phyloP scores from a whole-genome alignment of 192 early-diverging fungal species.

The Kappamyces sp. region DNA sequence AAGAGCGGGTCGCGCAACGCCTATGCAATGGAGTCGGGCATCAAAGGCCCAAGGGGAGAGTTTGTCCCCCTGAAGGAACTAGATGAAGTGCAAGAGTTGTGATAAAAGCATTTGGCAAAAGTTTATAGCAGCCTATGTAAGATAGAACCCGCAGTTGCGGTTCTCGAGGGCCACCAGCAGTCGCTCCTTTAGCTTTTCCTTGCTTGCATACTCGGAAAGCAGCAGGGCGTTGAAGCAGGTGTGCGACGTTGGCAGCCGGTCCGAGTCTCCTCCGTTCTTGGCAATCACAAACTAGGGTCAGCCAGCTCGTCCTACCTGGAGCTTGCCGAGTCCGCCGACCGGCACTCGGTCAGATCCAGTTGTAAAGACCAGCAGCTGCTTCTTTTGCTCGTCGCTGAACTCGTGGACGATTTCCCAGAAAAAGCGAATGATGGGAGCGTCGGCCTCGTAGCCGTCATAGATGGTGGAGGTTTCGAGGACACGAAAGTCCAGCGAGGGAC shows the following conservation, averaged over 20 bases:
- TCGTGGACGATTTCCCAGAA: constrained; percentile 84
- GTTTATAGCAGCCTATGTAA: constrained; percentile 16
- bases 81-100: neutral
- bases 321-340: constrained; percentile 75
- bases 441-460: constrained; percentile 76
- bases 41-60: neutral
- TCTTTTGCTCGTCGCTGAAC: constrained; percentile 79
- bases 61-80: constrained; percentile 8
- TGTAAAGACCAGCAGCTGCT: constrained; percentile 79
- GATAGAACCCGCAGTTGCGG: constrained; percentile 41
- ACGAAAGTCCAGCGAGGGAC: constrained; percentile 75
- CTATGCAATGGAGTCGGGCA: neutral
- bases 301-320: constrained; percentile 36
- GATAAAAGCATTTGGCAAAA: too few relatives aligned
- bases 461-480: constrained; percentile 69
- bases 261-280: constrained; percentile 21
- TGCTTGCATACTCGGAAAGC: constrained; percentile 71
- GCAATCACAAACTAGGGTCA: constrained; percentile 15
- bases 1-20: neutral
- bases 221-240: constrained; percentile 91
- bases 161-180: constrained; percentile 76
- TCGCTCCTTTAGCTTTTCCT: constrained; percentile 72
- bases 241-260: constrained; percentile 82
- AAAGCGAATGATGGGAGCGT: constrained; percentile 59
- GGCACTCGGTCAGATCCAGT: constrained; percentile 88